Base-by-base conservation (phyloP, 2,329 filamentous ascomycete genomes). In the Didymella keratinophila region DNA sequence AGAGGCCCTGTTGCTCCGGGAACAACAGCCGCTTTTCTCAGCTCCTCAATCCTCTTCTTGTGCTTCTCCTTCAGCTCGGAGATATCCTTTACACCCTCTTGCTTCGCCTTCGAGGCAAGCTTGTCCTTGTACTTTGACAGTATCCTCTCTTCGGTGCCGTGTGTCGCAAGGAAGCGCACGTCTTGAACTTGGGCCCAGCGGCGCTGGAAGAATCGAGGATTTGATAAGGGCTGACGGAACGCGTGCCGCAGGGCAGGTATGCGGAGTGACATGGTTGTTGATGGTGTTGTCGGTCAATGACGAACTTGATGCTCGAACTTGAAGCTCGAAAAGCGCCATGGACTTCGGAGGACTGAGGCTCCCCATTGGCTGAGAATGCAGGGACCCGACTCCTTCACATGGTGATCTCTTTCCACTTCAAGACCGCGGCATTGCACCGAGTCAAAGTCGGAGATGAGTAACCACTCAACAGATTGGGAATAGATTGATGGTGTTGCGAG, bases 111-210 rank as follows among this genome's bases (percentile, higher is more conserved):
- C 64, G 84, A 81, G 65, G 90, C 85, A 62, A 99, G 88, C 81
- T 97, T 97, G 56, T 89, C 85, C 68, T 86, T 87, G 81, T 99
- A 99, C 78, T 91, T 96, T 64, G 96, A 92, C 64, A 91, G 75
- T 37, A 97, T 82, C 68, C 84, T 83, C 57, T 86, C 84, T 45
- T 88, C 83, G 56, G 86, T 81, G 57, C 86, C 86, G 61, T 93
- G 91, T 16, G 92, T 95, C 61, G 90, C 90, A 44, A 97, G 85
- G 82, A 94, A 96, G 64, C 93, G 92, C 46, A 96, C 88, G 78
- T 97, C 92, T 77, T 96, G 92, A 28, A 97, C 93, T 71, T 92
- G 92, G 2, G 94, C 94, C 90, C 92, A 96, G 75, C 93, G 87
- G 55, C 89, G 87, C 78, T 97, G 94, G 52, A 58, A 64, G 32